Evolutionary conservation across 495 filamentous ascomycete species (phyloP), one percentile per base, ranked within the genome.

Genomic region (Xylaria grammica): DNA sequence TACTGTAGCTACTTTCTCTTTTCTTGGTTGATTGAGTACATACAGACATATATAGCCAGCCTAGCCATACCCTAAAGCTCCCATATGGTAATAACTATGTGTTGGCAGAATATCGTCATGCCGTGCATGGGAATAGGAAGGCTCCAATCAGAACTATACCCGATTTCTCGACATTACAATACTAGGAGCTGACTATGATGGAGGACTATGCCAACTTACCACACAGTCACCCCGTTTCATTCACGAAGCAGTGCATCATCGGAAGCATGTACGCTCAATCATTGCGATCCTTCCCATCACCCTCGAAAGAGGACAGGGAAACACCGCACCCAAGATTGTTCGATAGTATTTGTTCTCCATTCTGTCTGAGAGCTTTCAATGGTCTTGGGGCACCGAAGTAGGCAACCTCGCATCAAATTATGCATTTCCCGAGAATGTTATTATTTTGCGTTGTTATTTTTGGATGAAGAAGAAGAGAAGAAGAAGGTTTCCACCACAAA

Each of bases 321-420:
- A 76, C 79, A 79, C 80, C 80, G 82, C 82, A 85, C 82, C 82
- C 82, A 85, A 84, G 82, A 84, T 80, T 78, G 78, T 79, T 73
- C 79, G 79, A 71, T 78, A 70, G 55, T 60, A 72, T 72, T 77
- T 76, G 46, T 70, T 84, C 82, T 84, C 79, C 82, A 81, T 84
- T 79, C 79, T 82, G 74, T 78, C 68, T 77, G 74, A 77, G 75
- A 80, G 74, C 68, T 73, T 50, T 74, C 74, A 72, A 69, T 73
- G 72, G 78, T 84, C 82, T 57, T 84, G 80, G 78, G 76, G 67
- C 65, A 69, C 66, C 61, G 68, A 69, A 68, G 66, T 65, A 58
- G 66, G 62, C 65, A 60, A 71, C 81, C 81, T 83, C 79, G 72
- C 73, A 77, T 72, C 70, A 75, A 77, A 77, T 34, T 68, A 72